Evolutionary conservation across 2,329 filamentous ascomycete species (phyloP), one percentile per base, ranked within the genome.

Genomic region (Aureobasidium pullulans): DNA sequence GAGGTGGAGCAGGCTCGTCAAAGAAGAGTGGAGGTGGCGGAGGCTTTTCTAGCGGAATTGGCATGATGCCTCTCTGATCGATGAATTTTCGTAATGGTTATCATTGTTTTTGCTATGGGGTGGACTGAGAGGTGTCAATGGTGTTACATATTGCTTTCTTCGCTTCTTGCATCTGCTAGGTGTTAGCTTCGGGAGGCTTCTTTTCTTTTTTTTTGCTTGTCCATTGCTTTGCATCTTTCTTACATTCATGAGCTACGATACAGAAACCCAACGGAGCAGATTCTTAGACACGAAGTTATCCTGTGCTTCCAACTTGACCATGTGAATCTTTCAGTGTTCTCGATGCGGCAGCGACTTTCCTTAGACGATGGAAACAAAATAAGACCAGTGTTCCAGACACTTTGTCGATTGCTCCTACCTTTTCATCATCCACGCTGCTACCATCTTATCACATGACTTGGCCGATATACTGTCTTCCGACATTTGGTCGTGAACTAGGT

Each of bases 1-100:
- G 23, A 23, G 52, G 44, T 32, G 44, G 44, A 32, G 15, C 11
- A 19, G 23, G 57, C 6, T 16, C 42, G 6, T 47, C 43, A 4
- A 48, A 37, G 36, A 58, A 49, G 28, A 32, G 57, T 15, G 57
- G 57, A 19, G 47, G 57, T 19, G 62, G 59, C n/a, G 57, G 61
- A 29, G 60, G 63, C 16, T 62, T 60, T 47, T 63, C 60, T 16
- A 65, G 64, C 36, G 66, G 69, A 39, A 74, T 74, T 62, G 69
- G 67, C 28, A 71, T 73, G 69, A 75, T 75, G 72, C 72, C 72
- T 15, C 69, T 66, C 23, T 73, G 62, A 71, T 7, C 6, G 28
- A 44, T 29, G 34, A 4, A 1, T 32, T 47, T 42, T 58, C 44
- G 44, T 58, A 49, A 31, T 52, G 29, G 34, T 31, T 31, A 16